Evolutionary conservation across 208 protist genomes (phyloP), one percentile per base, ranked within the genome.

Genomic region (Sergeia podlipaevii): DNA sequence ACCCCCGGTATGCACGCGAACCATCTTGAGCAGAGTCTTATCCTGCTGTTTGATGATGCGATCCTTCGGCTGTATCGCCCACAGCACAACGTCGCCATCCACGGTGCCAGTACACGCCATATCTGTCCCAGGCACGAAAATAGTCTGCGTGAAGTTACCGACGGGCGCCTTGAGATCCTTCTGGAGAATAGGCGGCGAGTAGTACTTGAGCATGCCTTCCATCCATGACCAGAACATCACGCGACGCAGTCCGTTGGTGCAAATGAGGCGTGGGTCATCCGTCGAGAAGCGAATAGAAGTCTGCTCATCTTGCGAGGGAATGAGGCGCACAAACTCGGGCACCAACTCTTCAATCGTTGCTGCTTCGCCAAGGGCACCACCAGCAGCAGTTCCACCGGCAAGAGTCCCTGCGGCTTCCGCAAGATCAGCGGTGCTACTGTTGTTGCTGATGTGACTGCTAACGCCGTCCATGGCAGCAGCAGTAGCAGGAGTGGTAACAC

Each of bases 61-160:
- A 37, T 95, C 88, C 17, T 73, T 60, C 34, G 73, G 74, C 64
- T 90, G 83, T 21, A 80, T 50, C 44, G 93, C 73, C 93, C 95
- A 97, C 38, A 98, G 67, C 33, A 96, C 64, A 17, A 97, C 77
- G 54, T 98, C 93, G 37, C 95, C 95, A 46, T 97, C 92, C 13
- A 89, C 77, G 17, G 93, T 97, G 11, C 86, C 91, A 36, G 84
- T 93, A 61, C 81, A 88, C 27, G 91, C 89, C 73, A 95, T 77
- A 23, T 23, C 70, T 5, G 90, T 95, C 34, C 79, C 80, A 4
- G 92, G 87, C 11, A 98, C 59, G 66, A 95, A 90, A 24, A 89
- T 69, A 0, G 87, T 89, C 58, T 95, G 77, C 7, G 89, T 97
- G 61, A 97, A 92, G 59, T 84, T 80, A n/a, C 91, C 88, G 4